Evolutionary conservation across 208 protist species (phyloP).

Genomic region (Zelonia costaricensis): DNA sequence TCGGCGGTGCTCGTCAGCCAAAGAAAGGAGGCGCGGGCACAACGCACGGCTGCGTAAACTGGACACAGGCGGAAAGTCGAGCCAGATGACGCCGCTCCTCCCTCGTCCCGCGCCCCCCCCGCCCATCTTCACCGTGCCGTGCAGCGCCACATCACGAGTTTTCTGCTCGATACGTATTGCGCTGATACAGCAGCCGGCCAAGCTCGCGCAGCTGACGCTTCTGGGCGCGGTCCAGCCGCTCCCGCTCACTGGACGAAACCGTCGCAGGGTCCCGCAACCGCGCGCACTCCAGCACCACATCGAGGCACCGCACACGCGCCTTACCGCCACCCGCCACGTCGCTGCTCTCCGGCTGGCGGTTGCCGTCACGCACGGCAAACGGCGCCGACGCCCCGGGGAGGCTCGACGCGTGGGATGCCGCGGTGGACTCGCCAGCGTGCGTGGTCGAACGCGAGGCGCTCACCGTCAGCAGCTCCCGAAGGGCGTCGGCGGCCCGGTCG

Average conservation of each 20-base stretch:
- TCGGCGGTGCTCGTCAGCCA: too few relatives aligned
- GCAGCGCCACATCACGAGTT: neutral
- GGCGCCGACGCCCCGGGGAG: neutral
- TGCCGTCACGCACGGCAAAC: slow-evolving; percentile 1
- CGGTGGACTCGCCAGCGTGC: too few relatives aligned
- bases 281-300: slow-evolving; percentile 57
- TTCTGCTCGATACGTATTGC: slow-evolving; percentile 15
- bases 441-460: neutral
- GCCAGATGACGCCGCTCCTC: neutral
- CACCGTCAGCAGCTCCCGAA: slow-evolving; percentile 9
- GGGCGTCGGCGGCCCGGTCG: slow-evolving; percentile 3
- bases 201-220: slow-evolving; percentile 46
- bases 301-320: slow-evolving; percentile 9
- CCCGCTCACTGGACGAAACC: slow-evolving; percentile 27
- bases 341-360: neutral
- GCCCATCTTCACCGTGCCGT: neutral
- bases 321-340: too few relatives aligned
- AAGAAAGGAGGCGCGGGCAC: too few relatives aligned
- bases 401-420: too few relatives aligned
- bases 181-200: slow-evolving; percentile 45
- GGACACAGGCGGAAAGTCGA: too few relatives aligned
- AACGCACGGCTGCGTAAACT: too few relatives aligned
- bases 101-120: neutral
- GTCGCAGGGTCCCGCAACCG: slow-evolving; percentile 31
- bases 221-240: slow-evolving; percentile 29